Evolutionary conservation across 1,284 basidiomycete genomes (phyloP).

Genomic region (Jaminaea rosea): DNA sequence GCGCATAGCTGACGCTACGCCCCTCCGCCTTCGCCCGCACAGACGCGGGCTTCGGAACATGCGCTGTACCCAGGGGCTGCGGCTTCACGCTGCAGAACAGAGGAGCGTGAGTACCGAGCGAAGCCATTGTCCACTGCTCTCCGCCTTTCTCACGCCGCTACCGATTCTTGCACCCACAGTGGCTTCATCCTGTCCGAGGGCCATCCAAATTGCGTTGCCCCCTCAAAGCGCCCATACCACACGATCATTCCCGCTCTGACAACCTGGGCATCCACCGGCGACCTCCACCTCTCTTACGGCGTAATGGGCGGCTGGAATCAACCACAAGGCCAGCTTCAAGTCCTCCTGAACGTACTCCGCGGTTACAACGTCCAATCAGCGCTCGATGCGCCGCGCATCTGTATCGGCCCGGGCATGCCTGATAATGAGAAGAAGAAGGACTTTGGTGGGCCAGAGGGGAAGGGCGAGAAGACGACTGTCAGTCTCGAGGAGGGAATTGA

Average conservation of each 20-base stretch:
- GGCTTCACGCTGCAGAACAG: constrained; percentile 94
- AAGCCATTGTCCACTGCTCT: no score
- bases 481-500: constrained; percentile 78
- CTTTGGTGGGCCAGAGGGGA: constrained; percentile 79
- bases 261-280: constrained; percentile 58
- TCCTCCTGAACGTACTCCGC: constrained; percentile 73
- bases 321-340: constrained; percentile 82
- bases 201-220: constrained; percentile 63
- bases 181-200: constrained; percentile 70
- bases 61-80: constrained; percentile 78
- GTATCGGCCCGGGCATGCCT: constrained; percentile 74
- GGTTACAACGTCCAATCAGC: constrained; percentile 60
- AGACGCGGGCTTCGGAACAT: constrained; percentile 50
- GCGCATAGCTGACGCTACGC: background rate
- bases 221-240: constrained; percentile 80
- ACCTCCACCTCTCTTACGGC: constrained; percentile 78
- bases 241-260: constrained; percentile 91
- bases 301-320: constrained; percentile 95
- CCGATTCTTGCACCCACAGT: no score
- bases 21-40: background rate
- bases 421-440: constrained; percentile 61
- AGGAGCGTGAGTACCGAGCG: no score
- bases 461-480: constrained; percentile 63
- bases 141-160: no score
- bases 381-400: constrained; percentile 88